A percentile compares a stretch with the other conserved stretches of the same genome.
Evolutionary conservation across 768 basidiomycete genomes (phyloP).

Genomic region (Collybiopsis luxurians): DNA sequence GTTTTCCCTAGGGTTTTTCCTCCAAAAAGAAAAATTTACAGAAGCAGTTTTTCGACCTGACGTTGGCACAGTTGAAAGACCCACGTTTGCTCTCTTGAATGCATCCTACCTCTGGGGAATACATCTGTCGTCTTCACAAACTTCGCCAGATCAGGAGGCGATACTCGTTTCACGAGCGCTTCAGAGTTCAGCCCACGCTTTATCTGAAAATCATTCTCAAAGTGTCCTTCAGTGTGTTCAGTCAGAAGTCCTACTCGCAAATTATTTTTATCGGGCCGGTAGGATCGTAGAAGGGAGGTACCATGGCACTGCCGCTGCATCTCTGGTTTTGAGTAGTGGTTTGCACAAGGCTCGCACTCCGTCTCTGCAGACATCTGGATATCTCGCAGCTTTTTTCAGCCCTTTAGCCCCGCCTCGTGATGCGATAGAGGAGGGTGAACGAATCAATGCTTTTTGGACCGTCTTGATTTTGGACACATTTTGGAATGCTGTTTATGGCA

Average conservation of each 20-base stretch:
- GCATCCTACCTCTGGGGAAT: constrained; percentile 36
- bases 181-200: constrained; percentile 32
- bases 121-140: constrained; percentile 26
- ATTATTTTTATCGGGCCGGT: constrained; percentile 48
- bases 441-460: constrained; percentile 66
- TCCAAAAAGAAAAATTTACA: constrained; percentile 37
- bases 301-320: constrained; percentile 45
- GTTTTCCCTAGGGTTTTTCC: constrained; percentile 34
- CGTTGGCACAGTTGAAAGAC: neutral
- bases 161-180: constrained; percentile 39
- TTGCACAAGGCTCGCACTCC: neutral
- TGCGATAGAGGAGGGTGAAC: constrained; percentile 59
- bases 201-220: constrained; percentile 38
- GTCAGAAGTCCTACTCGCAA: constrained; percentile 50
- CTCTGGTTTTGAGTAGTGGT: constrained; percentile 29
- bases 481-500: constrained; percentile 42
- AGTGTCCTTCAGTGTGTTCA: constrained; percentile 42
- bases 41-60: constrained; percentile 12
- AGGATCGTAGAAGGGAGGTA: constrained; percentile 47
- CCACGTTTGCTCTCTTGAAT: constrained; percentile 27
- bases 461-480: constrained; percentile 55
- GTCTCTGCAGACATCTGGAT: constrained; percentile 4
- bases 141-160: constrained; percentile 25
- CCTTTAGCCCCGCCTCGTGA: constrained; percentile 21
- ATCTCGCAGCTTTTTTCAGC: constrained; percentile 24